phyloP scores from a whole-genome alignment of 2,329 filamentous ascomycete species.

The Aspergillus sp. region DNA sequence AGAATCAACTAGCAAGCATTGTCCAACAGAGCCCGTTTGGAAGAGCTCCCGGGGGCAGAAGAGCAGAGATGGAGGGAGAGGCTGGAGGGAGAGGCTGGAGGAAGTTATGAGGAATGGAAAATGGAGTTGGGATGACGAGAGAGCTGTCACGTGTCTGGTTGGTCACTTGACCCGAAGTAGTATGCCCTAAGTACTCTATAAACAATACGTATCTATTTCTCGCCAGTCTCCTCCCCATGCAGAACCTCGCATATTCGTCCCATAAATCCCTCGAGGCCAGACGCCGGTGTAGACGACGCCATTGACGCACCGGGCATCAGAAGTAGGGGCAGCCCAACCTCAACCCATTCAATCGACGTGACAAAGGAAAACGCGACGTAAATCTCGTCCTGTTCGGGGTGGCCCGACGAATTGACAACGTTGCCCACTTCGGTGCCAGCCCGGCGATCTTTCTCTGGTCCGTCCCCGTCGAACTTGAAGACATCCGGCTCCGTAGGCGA shows the following conservation, averaged over 20 bases:
- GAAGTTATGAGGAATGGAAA: neutral
- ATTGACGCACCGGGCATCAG: slow-evolving; percentile 50
- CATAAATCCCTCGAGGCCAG: slow-evolving; percentile 52
- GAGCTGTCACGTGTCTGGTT: neutral
- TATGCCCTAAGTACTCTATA: neutral
- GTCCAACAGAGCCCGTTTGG: too few relatives aligned
- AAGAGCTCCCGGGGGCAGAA: too few relatives aligned
- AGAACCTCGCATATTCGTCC: slow-evolving; percentile 36
- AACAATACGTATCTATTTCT: neutral
- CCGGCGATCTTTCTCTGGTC: slow-evolving; percentile 8
- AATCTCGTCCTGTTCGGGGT: slow-evolving; percentile 21
- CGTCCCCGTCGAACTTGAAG: slow-evolving; percentile 36
- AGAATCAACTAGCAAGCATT: too few relatives aligned
- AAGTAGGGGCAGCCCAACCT: slow-evolving; percentile 47
- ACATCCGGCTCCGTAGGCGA: slow-evolving; percentile 32
- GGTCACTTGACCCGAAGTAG: neutral
- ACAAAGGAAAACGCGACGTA: slow-evolving; percentile 49
- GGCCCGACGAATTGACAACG: slow-evolving; percentile 14
- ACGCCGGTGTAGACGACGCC: slow-evolving; percentile 38
- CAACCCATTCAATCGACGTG: slow-evolving; percentile 48
- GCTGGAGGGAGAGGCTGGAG: neutral
- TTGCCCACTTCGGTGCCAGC: slow-evolving; percentile 18
- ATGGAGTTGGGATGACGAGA: neutral
- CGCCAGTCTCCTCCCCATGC: slow-evolving; percentile 38
- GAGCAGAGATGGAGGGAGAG: neutral